A percentile compares a stretch with the other conserved stretches of the same genome.
These are phyloP conservation scores for Xylariaceae sp. DNA, from an alignment of 2,329 filamentous ascomycete genomes.

Conservation along the genomic window DNA sequence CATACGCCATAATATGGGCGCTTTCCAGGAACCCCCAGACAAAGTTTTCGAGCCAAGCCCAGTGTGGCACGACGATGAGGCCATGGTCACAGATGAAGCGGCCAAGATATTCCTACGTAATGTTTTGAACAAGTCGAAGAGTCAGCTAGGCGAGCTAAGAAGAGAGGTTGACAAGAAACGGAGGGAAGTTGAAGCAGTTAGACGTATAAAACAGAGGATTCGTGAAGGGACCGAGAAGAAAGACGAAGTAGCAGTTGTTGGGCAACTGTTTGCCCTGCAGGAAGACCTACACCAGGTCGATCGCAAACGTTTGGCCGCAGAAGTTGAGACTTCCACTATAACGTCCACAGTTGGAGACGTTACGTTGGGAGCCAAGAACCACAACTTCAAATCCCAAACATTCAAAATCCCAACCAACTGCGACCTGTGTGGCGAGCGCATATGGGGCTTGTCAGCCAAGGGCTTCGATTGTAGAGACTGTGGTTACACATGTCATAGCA, in stretches of 20 bases:
- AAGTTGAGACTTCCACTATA: constrained; percentile 90
- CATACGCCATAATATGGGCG: constrained; percentile 78
- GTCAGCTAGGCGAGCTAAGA: constrained; percentile 71
- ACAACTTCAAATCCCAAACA: constrained; percentile 97
- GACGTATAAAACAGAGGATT: constrained; percentile 66
- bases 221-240: constrained; percentile 80
- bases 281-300: constrained; percentile 82
- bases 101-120: constrained; percentile 91
- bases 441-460: constrained; percentile 95
- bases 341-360: constrained; percentile 88
- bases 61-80: constrained; percentile 90
- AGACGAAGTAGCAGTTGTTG: constrained; percentile 81
- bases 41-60: constrained; percentile 89
- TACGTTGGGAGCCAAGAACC: constrained; percentile 84
- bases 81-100: constrained; percentile 77
- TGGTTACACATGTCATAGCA: constrained; percentile 96
- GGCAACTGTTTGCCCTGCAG: constrained; percentile 75
- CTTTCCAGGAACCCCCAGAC: constrained; percentile 78
- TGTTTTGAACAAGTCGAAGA: constrained; percentile 83
- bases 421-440: constrained; percentile 90
- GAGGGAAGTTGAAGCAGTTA: constrained; percentile 75
- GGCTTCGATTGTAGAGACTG: constrained; percentile 95
- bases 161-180: constrained; percentile 81
- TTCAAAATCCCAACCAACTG: constrained; percentile 99
- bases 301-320: constrained; percentile 75